Base-by-base conservation (phyloP, 2,329 filamentous ascomycete genomes). In the Pestalotiopsis sp. region DNA sequence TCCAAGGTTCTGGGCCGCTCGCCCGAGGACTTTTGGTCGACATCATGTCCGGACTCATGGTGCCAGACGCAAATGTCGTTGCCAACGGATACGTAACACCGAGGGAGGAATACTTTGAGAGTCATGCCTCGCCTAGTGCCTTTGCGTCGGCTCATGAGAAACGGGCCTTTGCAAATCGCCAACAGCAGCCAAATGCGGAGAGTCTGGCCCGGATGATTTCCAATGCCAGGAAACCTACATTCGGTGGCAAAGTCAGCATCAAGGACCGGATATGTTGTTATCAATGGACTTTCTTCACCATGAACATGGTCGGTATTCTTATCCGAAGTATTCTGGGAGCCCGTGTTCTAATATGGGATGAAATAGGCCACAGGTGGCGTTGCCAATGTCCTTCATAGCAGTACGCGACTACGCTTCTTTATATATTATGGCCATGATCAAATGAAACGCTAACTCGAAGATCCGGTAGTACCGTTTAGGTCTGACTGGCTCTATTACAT, bases 251-350 rank as follows among this genome's bases (percentile, higher is more conserved):
- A 60, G 79, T 86, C 60, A 78, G 84, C 17, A 73, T 88, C 62
- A 80, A 82, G 49, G 86, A 87, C 70, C 80, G 86, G 45, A 84
- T 88, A 69, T 82, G 81, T 56, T 88, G 84, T 69, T 84, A 84
- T 70, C 83, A 82, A 73, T 95, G 93, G 93, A 94, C 92, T 0
- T 95, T 90, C 85, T 95, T 94, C 75, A 93, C 92, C 25, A 86
- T 86, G 82, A 81, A 75, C 38, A 79, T 79, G 77, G 77, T 79
- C 73, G 74, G 75, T 69, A 23, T 45, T 49, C 17, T 52, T 23
- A 20, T 23, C 39, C 13, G 52, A 23, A 20, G 12, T 17, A 17
- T 17, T 4, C 9, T 52, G 27, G 41, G 9, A 12, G 17, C 38
- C 23, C 61, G 13, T 20, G 13, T 41, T 36, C 59, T 62, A 31